Evolutionary conservation across 345 rosid species (phyloP), one percentile per base, ranked within the genome.

Genomic region (Trapa bicornis): DNA sequence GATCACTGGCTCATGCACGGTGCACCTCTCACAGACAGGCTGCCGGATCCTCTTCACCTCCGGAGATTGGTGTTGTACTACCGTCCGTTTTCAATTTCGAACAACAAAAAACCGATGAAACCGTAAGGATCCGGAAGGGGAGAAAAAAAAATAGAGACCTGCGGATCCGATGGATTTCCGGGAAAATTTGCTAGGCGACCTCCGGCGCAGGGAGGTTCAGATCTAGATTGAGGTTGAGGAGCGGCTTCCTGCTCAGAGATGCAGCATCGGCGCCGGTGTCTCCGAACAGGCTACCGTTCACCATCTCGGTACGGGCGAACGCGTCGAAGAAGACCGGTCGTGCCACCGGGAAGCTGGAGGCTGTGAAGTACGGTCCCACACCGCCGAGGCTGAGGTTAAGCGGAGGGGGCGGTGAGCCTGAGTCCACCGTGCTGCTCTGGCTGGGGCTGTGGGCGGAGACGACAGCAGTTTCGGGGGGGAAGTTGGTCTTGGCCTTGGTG

Each of bases 341-440:
- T 6, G 72, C 53, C 16, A 41, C 37, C 33, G 75, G 60, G 42
- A 67, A 48, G 65, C 74, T 71, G 72, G 76, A 16, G 35, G 63
- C 72, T 15, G 71, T 52, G 36, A 66, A 48, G 68, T 17, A 36
- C 3, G 70, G 13, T 61, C 72, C 13, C 8, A 13, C 10, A 45
- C 48, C 70, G 62, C 76, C 75, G 6, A 92, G 92, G 57, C 76
- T 75, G 37, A 92, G 89, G 67, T 80, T 87, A 22, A 83, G 80
- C 3, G 77, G 79, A 22, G 4, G 96, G 87, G 82, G 79, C 0
- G 69, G 92, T 12, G 98, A 89, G 67, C 79, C 81, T 4, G 83
- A 83, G 77, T 89, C 96, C 2, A 88, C 75, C 17, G 91, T 85
- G 84, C 96, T 89, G 81, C 85, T 87, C 72, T 85, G 86, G 86